Conservation (phyloP, 345 rosid genomes). For the Eucalyptus sp. region DNA sequence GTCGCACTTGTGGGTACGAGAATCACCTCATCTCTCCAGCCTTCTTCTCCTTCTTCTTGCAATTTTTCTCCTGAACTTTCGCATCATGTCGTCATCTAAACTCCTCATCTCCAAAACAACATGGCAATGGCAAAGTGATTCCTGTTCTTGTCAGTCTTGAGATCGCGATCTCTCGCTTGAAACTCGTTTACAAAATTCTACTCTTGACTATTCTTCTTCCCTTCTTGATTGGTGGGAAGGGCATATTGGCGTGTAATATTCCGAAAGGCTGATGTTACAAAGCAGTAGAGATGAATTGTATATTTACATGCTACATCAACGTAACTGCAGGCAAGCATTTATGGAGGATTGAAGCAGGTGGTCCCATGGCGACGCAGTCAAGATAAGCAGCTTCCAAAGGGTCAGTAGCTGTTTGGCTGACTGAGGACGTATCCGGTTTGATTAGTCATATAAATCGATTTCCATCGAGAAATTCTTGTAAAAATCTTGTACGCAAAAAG, state of each 20-base stretch:
- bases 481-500: neutral
- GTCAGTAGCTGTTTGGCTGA: neutral
- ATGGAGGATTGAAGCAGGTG: slow-evolving; percentile 46
- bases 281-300: neutral
- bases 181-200: neutral
- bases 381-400: neutral
- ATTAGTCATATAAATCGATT: neutral
- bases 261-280: neutral
- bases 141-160: neutral
- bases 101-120: neutral
- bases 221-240: neutral
- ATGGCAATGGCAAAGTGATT: neutral
- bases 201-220: neutral
- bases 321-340: slow-evolving; percentile 41
- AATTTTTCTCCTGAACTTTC: neutral
- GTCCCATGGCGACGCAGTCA: slow-evolving; percentile 50
- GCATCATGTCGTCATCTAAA: neutral
- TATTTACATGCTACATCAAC: neutral
- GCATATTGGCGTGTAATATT: neutral
- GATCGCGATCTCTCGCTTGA: neutral
- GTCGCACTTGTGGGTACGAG: slow-evolving; percentile 43
- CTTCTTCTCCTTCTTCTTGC: neutral
- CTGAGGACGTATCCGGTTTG: neutral
- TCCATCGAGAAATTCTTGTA: neutral
- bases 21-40: neutral